Conservation (phyloP, 352 stramenopile species). For the Pythium aphanidermatum region DNA sequence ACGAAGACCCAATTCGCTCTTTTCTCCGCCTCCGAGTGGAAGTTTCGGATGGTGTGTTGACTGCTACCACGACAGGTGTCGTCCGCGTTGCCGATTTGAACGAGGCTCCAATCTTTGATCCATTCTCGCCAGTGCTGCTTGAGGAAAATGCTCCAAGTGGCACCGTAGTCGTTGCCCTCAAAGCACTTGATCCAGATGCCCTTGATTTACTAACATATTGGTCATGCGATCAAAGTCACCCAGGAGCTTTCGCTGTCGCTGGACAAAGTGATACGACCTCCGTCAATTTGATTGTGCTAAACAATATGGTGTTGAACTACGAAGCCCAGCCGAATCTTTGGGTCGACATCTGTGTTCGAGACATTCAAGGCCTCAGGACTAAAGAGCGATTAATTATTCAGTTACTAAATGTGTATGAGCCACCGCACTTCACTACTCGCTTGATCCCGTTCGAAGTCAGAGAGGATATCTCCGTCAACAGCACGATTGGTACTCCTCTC, state of each 20-base stretch:
- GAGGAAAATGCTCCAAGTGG: conserved; percentile 18
- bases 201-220: conserved; percentile 32
- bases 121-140: neutral
- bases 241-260: conserved; percentile 27
- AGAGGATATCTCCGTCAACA: conserved; percentile 20
- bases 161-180: conserved; percentile 19
- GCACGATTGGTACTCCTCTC: conserved; percentile 7
- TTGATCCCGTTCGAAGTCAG: conserved; percentile 20
- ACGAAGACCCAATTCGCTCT: conserved; percentile 4
- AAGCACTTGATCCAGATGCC: conserved; percentile 30
- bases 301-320: conserved; percentile 32
- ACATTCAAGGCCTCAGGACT: conserved; percentile 22
- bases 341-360: conserved; percentile 45
- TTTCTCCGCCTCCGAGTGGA: conserved; percentile 18
- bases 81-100: conserved; percentile 36
- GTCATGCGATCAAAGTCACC: conserved; percentile 37
- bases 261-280: neutral
- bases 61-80: neutral
- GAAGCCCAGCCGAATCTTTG: conserved; percentile 28
- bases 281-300: conserved; percentile 27
- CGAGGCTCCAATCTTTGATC: conserved; percentile 23
- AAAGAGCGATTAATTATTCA: conserved; percentile 20
- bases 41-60: conserved; percentile 13
- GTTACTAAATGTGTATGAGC: conserved; percentile 47
- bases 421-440: conserved; percentile 28